A percentile compares a stretch with the other conserved stretches of the same genome.
These are phyloP conservation scores for Ceratocystis papillata DNA, from an alignment of 2,329 filamentous ascomycete species.

Conservation along the genomic window DNA sequence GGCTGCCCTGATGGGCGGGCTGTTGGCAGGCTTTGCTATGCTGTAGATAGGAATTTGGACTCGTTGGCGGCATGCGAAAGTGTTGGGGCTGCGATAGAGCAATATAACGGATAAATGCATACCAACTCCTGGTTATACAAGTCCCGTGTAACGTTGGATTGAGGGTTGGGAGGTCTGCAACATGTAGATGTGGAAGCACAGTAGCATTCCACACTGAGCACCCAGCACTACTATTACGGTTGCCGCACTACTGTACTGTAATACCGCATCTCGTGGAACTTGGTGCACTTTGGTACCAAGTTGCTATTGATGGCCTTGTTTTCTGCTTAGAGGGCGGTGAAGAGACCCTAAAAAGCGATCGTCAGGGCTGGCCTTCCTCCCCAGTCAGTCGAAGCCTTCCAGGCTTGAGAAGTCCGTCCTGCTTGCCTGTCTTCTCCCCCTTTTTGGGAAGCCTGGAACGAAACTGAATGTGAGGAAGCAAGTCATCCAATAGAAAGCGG, in stretches of 20 bases:
- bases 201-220: neutral
- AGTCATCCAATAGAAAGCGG: neutral
- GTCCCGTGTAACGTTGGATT: neutral
- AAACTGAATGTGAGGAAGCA: too few species aligned
- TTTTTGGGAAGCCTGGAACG: neutral
- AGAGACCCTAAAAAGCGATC: neutral
- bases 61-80: neutral
- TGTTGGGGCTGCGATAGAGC: neutral
- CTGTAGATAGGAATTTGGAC: slow-evolving; percentile 28
- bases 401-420: too few species aligned
- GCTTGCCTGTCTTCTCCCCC: neutral
- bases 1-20: slow-evolving; percentile 32
- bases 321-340: neutral
- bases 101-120: slow-evolving; percentile 4
- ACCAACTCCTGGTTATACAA: neutral
- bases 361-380: neutral
- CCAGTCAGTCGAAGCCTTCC: too few species aligned
- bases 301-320: too few species aligned
- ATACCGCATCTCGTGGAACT: too few species aligned
- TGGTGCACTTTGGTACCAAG: too few species aligned
- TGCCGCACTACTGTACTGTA: too few species aligned
- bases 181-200: neutral
- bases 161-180: neutral
- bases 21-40: slow-evolving; percentile 36
- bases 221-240: neutral